These are phyloP conservation scores for Paecilomyces sp. DNA, from an alignment of 2,329 filamentous ascomycete genomes.

Conservation along the genomic window DNA sequence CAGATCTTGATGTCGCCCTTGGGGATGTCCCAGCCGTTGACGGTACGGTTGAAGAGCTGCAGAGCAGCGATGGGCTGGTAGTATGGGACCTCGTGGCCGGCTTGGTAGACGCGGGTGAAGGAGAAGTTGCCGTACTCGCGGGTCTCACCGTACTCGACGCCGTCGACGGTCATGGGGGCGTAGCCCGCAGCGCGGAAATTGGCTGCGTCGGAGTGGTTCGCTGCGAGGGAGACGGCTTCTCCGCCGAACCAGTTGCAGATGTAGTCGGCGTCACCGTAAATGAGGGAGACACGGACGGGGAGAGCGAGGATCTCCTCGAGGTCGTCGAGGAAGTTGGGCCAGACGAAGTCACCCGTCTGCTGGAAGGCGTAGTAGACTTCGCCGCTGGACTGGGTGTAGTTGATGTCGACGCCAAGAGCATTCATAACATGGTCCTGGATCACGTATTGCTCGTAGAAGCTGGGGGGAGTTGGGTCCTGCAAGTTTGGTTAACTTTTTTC, in stretches of 20 bases:
- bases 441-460: conserved; percentile 57
- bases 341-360: conserved; percentile 54
- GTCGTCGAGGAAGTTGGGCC: conserved; percentile 52
- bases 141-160: conserved; percentile 59
- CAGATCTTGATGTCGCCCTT: conserved; percentile 38
- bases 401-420: conserved; percentile 56
- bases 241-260: conserved; percentile 61
- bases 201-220: conserved; percentile 45
- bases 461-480: conserved; percentile 56
- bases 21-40: conserved; percentile 50
- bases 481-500: neutral
- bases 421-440: conserved; percentile 52
- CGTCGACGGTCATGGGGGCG: conserved; percentile 62
- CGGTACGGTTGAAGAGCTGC: conserved; percentile 54
- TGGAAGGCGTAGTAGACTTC: conserved; percentile 44
- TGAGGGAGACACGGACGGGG: conserved; percentile 62
- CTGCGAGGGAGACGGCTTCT: conserved; percentile 60
- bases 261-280: conserved; percentile 59
- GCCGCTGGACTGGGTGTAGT: conserved; percentile 45
- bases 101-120: conserved; percentile 60
- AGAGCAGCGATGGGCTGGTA: conserved; percentile 54
- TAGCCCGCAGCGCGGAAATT: conserved; percentile 64
- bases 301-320: conserved; percentile 53
- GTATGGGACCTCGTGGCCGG: conserved; percentile 56
- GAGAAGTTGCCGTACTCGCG: conserved; percentile 70